Base-by-base conservation (phyloP, 2,329 filamentous ascomycete species). In the Cytospora schulzeri region DNA sequence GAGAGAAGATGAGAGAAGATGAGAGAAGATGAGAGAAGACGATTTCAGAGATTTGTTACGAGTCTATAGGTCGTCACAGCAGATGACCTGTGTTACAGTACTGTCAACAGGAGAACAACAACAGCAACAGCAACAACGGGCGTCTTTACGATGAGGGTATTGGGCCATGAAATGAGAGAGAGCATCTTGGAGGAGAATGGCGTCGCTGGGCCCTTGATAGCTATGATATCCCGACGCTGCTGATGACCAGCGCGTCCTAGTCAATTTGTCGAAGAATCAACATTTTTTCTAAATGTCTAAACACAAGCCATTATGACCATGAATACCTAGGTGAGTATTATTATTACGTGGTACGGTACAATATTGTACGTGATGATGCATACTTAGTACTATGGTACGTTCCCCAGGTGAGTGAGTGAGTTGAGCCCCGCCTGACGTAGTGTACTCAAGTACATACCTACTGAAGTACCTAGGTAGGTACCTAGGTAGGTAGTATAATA, bases 161-260 rank as follows among this genome's bases (percentile, higher is more conserved):
- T 31, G n/a, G 54, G 48, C 33, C 24, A 38, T 12, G n/a, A 38
- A 9, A 51, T 35, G 33, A 51, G 29, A 31, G 29, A 31, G 57
- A 52, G 57, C 41, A 51, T 31, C n/a, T 33, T 56, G 15, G 31
- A n/a, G 56, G 55, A 60, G 62, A 63, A 50, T 14, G 53, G 57
- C 35, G 53, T 50, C 57, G 54, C 53, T 57, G 52, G 28, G 53
- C 41, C 50, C 54, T 52, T 61, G 58, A 63, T 48, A 54, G 59
- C 58, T 61, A 66, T 60, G 62, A 66, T 66, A 64, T 64, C 57
- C 64, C 41, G 57, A 62, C 64, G 54, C 45, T 26, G 64, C 64
- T 53, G 50, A 57, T 12, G 60, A 48, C 63, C 60, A 62, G 60
- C 64, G 60, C 60, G 64, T 63, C 50, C 64, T 35, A 59, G 55